A percentile compares a stretch with the other conserved stretches of the same genome.
These are phyloP conservation scores for Coemansia reversa DNA, from an alignment of 192 early-diverging fungal genomes.

Conservation along the genomic window DNA sequence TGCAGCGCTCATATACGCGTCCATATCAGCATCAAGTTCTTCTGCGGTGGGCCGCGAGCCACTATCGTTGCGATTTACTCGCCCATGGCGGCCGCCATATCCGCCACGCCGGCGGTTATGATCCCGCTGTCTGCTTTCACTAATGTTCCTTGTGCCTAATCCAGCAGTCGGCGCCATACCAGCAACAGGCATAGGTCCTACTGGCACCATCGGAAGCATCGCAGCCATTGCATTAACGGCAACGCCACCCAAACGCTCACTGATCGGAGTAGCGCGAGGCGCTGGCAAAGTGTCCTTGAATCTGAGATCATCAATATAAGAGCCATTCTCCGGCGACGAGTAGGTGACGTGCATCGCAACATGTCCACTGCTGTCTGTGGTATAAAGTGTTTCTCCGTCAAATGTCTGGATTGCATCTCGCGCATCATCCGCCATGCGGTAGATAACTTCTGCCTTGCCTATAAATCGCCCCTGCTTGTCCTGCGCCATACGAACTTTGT, in stretches of 20 bases:
- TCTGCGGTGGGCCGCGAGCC: conserved; percentile 20
- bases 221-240: conserved; percentile 9
- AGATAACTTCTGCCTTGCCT: conserved; percentile 42
- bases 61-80: conserved; percentile 4
- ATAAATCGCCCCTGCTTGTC: conserved; percentile 31
- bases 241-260: conserved; percentile 16
- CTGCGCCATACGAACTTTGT: conserved; percentile 40
- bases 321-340: conserved; percentile 16
- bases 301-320: conserved; percentile 29
- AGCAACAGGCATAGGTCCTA: background rate
- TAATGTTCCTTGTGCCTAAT: background rate
- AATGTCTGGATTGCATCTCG: conserved; percentile 51
- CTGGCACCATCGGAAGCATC: background rate
- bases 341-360: conserved; percentile 30
- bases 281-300: conserved; percentile 31
- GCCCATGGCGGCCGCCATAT: background rate
- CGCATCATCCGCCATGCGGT: conserved; percentile 40
- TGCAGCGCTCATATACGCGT: conserved; percentile 38
- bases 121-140: background rate
- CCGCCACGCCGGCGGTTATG: conserved; percentile 7
- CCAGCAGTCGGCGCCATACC: background rate
- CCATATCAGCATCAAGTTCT: conserved; percentile 50
- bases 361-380: conserved; percentile 16
- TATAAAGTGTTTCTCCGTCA: conserved; percentile 47
- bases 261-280: conserved; percentile 11